Conservation (phyloP, 1,284 basidiomycete species). For the Pseudozyma thailandica region DNA sequence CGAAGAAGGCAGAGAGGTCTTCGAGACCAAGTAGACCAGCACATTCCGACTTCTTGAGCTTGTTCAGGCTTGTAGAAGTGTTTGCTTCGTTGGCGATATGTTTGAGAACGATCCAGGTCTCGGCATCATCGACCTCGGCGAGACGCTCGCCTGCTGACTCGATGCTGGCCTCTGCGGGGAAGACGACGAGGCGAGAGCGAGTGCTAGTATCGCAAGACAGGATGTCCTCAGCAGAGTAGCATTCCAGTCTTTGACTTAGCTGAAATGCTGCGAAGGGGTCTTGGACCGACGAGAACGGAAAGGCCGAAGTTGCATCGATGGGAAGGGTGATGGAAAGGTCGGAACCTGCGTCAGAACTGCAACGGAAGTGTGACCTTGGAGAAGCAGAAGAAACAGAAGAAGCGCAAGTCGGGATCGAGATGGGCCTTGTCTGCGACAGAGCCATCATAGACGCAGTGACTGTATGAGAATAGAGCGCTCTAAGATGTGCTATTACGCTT, state of each 20-base stretch:
- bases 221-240: constrained; percentile 29
- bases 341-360: constrained; percentile 27
- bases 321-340: constrained; percentile 27
- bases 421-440: constrained; percentile 26
- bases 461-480: too few relatives aligned
- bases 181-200: constrained; percentile 24
- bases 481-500: too few relatives aligned
- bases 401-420: constrained; percentile 23
- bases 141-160: constrained; percentile 37
- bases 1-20: constrained; percentile 40
- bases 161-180: constrained; percentile 20
- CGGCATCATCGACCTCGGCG: constrained; percentile 19
- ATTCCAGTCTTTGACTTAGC: constrained; percentile 19
- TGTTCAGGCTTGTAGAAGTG: background rate
- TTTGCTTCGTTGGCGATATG: background rate
- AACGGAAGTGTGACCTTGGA: constrained; percentile 24
- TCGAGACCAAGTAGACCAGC: constrained; percentile 35
- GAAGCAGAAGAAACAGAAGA: constrained; percentile 15
- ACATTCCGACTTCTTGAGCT: constrained; percentile 29
- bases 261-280: constrained; percentile 24
- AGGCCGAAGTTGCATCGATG: background rate
- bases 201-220: constrained; percentile 17
- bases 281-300: constrained; percentile 12
- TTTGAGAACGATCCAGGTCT: constrained; percentile 36
- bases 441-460: constrained; percentile 12